Evolutionary conservation across 2,329 filamentous ascomycete species (phyloP), one percentile per base, ranked within the genome.

Genomic region (Fusarium tupiense): DNA sequence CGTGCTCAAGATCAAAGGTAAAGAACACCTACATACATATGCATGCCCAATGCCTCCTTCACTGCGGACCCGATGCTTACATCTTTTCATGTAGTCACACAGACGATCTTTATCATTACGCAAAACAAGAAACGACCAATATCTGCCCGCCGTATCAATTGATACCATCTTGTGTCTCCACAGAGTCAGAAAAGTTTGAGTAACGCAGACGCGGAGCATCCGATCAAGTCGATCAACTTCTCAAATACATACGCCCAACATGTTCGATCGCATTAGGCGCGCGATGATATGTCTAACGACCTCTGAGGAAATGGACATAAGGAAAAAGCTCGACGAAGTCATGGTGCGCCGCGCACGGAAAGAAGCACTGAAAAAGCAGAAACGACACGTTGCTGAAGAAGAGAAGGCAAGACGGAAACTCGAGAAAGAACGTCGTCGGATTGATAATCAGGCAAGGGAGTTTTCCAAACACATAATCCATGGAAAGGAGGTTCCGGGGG

Each of bases 51-150:
- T 37, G 1, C 16, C 22, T 5, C 7, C 14, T 13, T 24, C 5
- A 5, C 22, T 16, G 2, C 11, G 10, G 3, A 7, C 11, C 4
- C 8, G 3, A 19, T 6, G 6, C 22, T 33, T 10, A n/a, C 11
- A 4, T 10, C 44, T 9, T 4, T 0, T 33, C 6, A 11, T 3
- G 33, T 5, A 19, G 47, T n/a, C 4, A 17, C 3, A 19, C 17
- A 19, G 1, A 7, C 6, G 2, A n/a, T 31, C 26, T 22, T 1
- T 10, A 16, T 11, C 3, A 3, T 29, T 16, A 4, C 14, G 14
- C 14, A 8, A 35, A 17, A 8, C 14, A 35, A 35, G 8, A 35
- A 16, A 14, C 14, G 33, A 8, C 6, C 46, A 6, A 49, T 14
- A 16, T 1, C 20, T 17, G 12, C 8, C 20, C 7, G 26, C 10